phyloP scores from a whole-genome alignment of 2,329 filamentous ascomycete species.

The Sclerotinia subarctica region DNA sequence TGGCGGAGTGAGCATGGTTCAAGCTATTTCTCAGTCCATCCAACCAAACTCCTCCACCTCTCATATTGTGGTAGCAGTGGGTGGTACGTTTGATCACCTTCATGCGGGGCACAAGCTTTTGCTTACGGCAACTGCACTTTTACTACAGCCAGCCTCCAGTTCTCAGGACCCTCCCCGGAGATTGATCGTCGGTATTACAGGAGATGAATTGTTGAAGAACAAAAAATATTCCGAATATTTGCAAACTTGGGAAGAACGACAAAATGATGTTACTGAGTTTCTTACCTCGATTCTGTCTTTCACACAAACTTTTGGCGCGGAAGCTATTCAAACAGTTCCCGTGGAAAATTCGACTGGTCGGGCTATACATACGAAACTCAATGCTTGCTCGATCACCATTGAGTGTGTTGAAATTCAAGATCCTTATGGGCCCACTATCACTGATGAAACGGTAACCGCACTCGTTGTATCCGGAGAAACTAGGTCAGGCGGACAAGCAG shows the following conservation, averaged over 20 bases:
- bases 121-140: slow-evolving; percentile 78
- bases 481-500: slow-evolving; percentile 72
- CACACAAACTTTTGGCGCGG: slow-evolving; percentile 40
- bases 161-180: slow-evolving; percentile 46
- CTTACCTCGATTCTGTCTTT: slow-evolving; percentile 59
- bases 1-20: slow-evolving; percentile 50
- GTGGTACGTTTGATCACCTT: slow-evolving; percentile 94
- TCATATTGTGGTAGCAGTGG: slow-evolving; percentile 70
- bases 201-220: slow-evolving; percentile 78
- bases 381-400: slow-evolving; percentile 59
- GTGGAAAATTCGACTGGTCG: slow-evolving; percentile 44
- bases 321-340: slow-evolving; percentile 37
- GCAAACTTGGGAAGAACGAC: slow-evolving; percentile 75
- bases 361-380: slow-evolving; percentile 56
- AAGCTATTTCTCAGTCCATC: slow-evolving; percentile 23
- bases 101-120: slow-evolving; percentile 96
- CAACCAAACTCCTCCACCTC: slow-evolving; percentile 24
- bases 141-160: slow-evolving; percentile 52
- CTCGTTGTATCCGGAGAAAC: slow-evolving; percentile 89
- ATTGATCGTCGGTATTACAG: slow-evolving; percentile 83
- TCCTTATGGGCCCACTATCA: slow-evolving; percentile 85
- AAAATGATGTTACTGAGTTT: slow-evolving; percentile 67
- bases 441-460: slow-evolving; percentile 71
- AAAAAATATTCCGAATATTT: slow-evolving; percentile 84
- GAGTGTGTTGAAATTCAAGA: slow-evolving; percentile 85